Base-by-base conservation (phyloP, 2,329 filamentous ascomycete genomes). In the Fusarium bactridioides region DNA sequence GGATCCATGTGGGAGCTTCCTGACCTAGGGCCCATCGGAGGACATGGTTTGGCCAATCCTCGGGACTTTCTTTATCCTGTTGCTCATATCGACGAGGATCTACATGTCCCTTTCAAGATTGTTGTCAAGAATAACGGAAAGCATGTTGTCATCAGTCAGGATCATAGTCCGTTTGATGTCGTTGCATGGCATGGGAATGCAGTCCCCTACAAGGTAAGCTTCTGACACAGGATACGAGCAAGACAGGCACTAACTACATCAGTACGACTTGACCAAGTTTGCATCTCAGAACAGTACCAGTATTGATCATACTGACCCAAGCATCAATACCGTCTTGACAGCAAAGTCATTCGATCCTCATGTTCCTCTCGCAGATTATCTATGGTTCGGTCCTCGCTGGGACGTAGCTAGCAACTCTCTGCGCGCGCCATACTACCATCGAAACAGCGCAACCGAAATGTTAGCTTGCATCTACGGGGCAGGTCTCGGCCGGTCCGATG, bases 251-350 rank as follows among this genome's bases (percentile, higher is more conserved):
- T 47, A 5, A 58, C 15, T 27, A 1, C 1, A 19, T 2, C 10
- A 66, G 68, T 70, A 70, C 11, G 66, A 70, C 12, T 37, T 70
- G 12, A 69, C 66, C 23, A 69, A 70, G 31, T 70, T 70, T 0
- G 65, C 35, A 0, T 37, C 66, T 2, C 67, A 70, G 33, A 70
- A 65, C 16, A 31, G 60, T 3, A 65, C 66, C 1, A 47, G 61
- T 1, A 40, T 70, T 9, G 67, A 70, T 11, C 67, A 69, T n/a
- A 70, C 67, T 0, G 67, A 70, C 2, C 65, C 67, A 1, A 50
- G 43, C 1, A 38, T 70, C 48, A 70, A 70, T 9, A 70, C 67
- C 0, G 65, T 70, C 0, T 4, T 70, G 1, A 70, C 67, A 2
- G 67, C 67, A 8, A 64, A 56, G 10, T 70, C 67, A 13, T n/a